Evolutionary conservation across 805 yeast genomes (phyloP), one percentile per base, ranked within the genome.

Genomic region (Suhomyces vadensis): DNA sequence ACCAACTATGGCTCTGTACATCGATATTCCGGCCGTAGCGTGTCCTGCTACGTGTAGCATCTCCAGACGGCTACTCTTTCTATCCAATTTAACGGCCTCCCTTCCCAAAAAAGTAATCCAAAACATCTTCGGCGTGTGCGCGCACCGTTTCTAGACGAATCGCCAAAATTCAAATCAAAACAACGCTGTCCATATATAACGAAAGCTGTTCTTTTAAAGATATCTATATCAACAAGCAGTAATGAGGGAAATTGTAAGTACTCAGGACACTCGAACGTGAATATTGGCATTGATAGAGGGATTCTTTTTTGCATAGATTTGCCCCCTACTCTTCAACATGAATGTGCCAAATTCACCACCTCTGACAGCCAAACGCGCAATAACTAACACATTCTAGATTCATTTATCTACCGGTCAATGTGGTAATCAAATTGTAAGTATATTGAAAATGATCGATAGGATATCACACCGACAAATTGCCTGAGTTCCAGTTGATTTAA

Each of bases 361-460:
- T 11, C 33, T n/a, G n/a, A n/a, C n/a, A n/a, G n/a, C 22, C 37
- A 37, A 37, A 23, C 41, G 45, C 38, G 41, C 39, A 31, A 35
- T 50, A n/a, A 50, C 53, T 50, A 50, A 50, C 53, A 13, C 38
- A 29, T 49, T 29, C 35, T 67, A 84, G 94, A 88, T 91, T 69
- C 97, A 91, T 72, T 80, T 91, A 69, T 91, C 97, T 47, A 85
- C 96, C 46, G 98, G 98, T 71, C 98, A 91, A 77, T 90, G 97
- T 82, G 97, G 97, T 82, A 91, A 91, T 81, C 98, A 91, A 75
- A 89, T 91, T 57, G 88, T 80, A 73, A 59, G 84, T 78, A 56
- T 47, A 25, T 19, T 11, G 14, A n/a, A n/a, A n/a, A n/a, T n/a
- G n/a, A n/a, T n/a, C n/a, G n/a, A n/a, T n/a, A n/a, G n/a, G n/a